Evolutionary conservation across 2,329 filamentous ascomycete species (phyloP).

Genomic region (Trichoderma aggressivum): DNA sequence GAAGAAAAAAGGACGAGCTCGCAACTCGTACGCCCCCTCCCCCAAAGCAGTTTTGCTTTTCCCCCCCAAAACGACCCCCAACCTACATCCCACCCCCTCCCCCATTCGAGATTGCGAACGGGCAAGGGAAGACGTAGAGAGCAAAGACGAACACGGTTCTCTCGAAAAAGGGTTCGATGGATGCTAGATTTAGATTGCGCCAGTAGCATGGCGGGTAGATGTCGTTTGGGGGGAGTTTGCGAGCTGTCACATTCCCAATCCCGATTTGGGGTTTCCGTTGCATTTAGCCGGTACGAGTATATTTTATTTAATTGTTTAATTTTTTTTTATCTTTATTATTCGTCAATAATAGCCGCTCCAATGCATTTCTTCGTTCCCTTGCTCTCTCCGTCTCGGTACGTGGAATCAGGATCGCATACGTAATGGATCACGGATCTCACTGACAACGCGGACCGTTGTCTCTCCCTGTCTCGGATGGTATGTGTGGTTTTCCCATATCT

Average conservation of each 20-base stretch:
- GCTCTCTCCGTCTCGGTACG: not conserved
- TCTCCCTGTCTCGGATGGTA: not conserved
- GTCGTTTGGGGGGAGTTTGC: not conserved
- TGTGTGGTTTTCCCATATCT: not conserved
- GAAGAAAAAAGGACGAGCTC: not conserved
- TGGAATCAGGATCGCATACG: not conserved
- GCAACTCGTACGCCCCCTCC: not conserved
- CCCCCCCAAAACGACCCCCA: not conserved
- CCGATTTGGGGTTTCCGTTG: slow-evolving; percentile 1
- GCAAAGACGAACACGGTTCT: not conserved
- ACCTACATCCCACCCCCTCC: not conserved
- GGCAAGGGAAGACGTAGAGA: not conserved
- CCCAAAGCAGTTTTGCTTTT: not conserved
- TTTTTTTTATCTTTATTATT: not conserved
- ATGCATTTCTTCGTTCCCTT: not conserved
- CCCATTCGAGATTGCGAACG: not conserved
- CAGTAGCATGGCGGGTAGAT: not conserved
- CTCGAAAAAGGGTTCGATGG: not conserved
- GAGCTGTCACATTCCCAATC: slow-evolving; percentile 6
- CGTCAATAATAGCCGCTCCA: not conserved
- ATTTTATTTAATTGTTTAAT: not conserved
- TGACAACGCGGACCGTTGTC: not conserved
- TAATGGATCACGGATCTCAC: not conserved
- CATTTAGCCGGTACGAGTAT: slow-evolving; percentile 13
- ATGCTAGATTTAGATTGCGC: slow-evolving; percentile 16